Base-by-base conservation (phyloP, 805 yeast genomes). In the Metschnikowia bowlesiae region DNA sequence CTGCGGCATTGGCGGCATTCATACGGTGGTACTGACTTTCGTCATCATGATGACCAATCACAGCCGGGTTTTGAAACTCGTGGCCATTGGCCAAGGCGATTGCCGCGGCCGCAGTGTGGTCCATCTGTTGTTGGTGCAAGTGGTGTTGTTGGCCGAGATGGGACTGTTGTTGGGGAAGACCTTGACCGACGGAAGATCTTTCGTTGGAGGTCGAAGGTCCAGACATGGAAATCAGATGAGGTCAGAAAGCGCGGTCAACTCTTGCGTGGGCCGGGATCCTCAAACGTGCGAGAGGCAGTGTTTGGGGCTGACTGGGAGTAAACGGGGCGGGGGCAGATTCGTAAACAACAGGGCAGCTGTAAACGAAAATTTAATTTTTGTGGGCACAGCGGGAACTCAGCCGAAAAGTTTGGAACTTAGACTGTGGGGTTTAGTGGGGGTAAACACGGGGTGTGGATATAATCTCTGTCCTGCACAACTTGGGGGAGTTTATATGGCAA, bases 81-180 rank as follows among this genome's bases (percentile, higher is more conserved):
- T 57, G 61, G 18, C 56, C 55, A 30, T 56, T 54, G 28, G 61
- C 59, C 53, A 56, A 50, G 8, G 61, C 61, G 42, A 57, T 57
- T 41, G 61, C 61, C 6, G 61, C 61, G n/a, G 61, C 61, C 4
- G 61, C 51, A 22, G 59, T 57, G 46, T 57, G 61, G 55, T 57
- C 61, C 58, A 57, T 50, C 28, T 48, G 61, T 34, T 54, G 60
- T 52, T 56, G 57, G 33, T 47, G 56, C 14, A 53, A 55, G 53
- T 57, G 61, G 55, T 57, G 61, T 32, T 53, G 56, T 44, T 53
- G 59, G 36, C 54, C 54, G 38, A 52, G 48, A 47, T 54, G 53
- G 42, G 31, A 28, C 16, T 53, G 60, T 43, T 53, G 59, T 28
- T 48, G 54, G 29, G 48, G 26, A 37, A 47, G 55, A 16, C 54